Conservation (phyloP, 805 yeast species). For the Wickerhamomyces canadensis region DNA sequence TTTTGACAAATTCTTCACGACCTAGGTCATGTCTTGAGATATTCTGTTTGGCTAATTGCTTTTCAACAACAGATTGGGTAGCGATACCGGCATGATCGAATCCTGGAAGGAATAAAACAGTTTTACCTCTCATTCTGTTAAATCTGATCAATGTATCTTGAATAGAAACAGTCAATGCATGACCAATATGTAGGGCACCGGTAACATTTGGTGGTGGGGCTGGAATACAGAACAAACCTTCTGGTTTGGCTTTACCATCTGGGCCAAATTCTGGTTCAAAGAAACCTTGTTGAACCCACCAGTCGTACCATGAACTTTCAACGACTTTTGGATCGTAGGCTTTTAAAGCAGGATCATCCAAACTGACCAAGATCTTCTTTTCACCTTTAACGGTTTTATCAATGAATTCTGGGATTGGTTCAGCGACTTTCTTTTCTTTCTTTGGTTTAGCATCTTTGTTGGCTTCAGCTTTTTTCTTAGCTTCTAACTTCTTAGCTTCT, state of each 20-base stretch:
- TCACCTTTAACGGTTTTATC: constrained; percentile 86
- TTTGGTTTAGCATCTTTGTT: constrained; percentile 49
- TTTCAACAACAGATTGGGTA: constrained; percentile 97
- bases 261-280: constrained; percentile 81
- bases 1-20: constrained; percentile 80
- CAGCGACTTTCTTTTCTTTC: constrained; percentile 64
- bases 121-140: constrained; percentile 96
- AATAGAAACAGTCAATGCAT: constrained; percentile 90
- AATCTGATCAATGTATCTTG: constrained; percentile 92
- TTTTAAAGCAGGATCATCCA: constrained; percentile 90
- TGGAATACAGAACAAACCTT: constrained; percentile 84
- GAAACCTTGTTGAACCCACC: constrained; percentile 91
- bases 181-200: constrained; percentile 98
- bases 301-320: constrained; percentile 94
- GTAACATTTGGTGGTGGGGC: constrained; percentile 99
- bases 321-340: constrained; percentile 91
- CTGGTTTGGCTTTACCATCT: constrained; percentile 73
- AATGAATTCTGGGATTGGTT: constrained; percentile 75
- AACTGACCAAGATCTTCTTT: constrained; percentile 78
- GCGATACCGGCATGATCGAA: constrained; percentile 99
- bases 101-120: constrained; percentile 90
- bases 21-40: constrained; percentile 93
- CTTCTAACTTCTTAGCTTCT: constrained; percentile 65
- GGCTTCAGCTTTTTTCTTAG: constrained; percentile 30
- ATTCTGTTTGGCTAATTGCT: constrained; percentile 76